Conservation (phyloP, 352 stramenopile genomes). For the Globisporangium parvum region DNA sequence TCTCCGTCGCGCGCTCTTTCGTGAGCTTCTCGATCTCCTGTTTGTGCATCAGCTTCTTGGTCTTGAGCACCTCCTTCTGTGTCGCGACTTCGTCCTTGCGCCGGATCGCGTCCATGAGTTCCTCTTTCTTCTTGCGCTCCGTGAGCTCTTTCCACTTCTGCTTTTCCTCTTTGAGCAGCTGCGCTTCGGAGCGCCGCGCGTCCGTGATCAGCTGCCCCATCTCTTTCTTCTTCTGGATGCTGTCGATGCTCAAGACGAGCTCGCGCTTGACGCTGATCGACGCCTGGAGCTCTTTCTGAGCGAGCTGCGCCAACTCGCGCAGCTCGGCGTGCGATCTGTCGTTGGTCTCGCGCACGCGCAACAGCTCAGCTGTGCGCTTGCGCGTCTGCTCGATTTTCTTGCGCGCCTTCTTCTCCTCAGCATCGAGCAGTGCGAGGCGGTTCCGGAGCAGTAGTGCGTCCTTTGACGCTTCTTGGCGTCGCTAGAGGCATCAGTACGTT, state of each 20-base stretch:
- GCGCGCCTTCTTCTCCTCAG: slow-evolving; percentile 77
- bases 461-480: slow-evolving; percentile 70
- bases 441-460: slow-evolving; percentile 74
- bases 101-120: slow-evolving; percentile 56
- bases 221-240: slow-evolving; percentile 78
- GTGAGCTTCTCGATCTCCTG: slow-evolving; percentile 73
- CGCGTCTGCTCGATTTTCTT: slow-evolving; percentile 85
- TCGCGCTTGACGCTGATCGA: slow-evolving; percentile 71
- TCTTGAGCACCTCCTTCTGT: slow-evolving; percentile 61
- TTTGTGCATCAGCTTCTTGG: slow-evolving; percentile 59
- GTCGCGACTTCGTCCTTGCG: slow-evolving; percentile 62
- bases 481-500: slow-evolving; percentile 15
- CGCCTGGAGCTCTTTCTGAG: slow-evolving; percentile 57
- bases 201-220: slow-evolving; percentile 63
- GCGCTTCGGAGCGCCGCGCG: slow-evolving; percentile 49
- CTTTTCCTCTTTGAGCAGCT: slow-evolving; percentile 80
- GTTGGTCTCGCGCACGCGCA: slow-evolving; percentile 67
- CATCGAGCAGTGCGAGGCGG: slow-evolving; percentile 73
- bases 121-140: slow-evolving; percentile 58
- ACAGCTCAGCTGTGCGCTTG: slow-evolving; percentile 55
- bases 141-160: slow-evolving; percentile 68
- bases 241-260: slow-evolving; percentile 73
- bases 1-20: slow-evolving; percentile 52
- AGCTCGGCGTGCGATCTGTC: slow-evolving; percentile 52
- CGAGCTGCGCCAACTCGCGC: slow-evolving; percentile 46